Conservation (phyloP, 176 grass and related monocot species). For the Oryza coarctata region DNA sequence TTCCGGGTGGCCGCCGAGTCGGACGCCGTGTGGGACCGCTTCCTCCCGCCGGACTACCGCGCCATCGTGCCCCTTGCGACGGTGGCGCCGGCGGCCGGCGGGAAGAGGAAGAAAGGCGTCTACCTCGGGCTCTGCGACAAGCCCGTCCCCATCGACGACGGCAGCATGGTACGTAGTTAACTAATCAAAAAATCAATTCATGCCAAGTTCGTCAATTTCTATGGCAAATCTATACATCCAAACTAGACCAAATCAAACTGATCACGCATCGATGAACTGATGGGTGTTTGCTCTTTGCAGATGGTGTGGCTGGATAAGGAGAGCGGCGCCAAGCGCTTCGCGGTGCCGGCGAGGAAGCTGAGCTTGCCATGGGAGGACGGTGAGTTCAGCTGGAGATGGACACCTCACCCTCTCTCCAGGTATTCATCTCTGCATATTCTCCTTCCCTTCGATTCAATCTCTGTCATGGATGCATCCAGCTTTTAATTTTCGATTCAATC, state of each 20-base stretch:
- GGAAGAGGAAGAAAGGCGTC: constrained; percentile 20
- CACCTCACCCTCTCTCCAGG: constrained; percentile 28
- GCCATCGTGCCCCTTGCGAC: background rate
- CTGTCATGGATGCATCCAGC: background rate
- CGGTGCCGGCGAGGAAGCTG: constrained; percentile 21
- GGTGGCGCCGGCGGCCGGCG: background rate
- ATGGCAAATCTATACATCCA: background rate
- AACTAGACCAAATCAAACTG: background rate
- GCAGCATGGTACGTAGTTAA: background rate
- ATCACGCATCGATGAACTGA: too few relatives aligned
- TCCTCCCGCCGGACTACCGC: constrained; percentile 36
- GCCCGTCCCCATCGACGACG: background rate
- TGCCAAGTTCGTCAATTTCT: background rate
- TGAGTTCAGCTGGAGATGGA: constrained; percentile 46
- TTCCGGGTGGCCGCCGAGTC: constrained; percentile 45
- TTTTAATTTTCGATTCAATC: background rate
- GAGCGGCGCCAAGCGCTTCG: constrained; percentile 39
- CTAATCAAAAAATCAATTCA: background rate
- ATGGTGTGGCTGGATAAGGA: constrained; percentile 40
- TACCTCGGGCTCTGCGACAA: constrained; percentile 40
- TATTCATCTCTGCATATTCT: background rate
- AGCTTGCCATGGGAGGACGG: constrained; percentile 57
- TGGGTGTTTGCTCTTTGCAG: background rate
- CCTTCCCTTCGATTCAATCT: background rate
- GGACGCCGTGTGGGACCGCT: constrained; percentile 36